These are phyloP conservation scores for Laetiporus sulphureus DNA, from an alignment of 1,284 basidiomycete species.

Conservation along the genomic window DNA sequence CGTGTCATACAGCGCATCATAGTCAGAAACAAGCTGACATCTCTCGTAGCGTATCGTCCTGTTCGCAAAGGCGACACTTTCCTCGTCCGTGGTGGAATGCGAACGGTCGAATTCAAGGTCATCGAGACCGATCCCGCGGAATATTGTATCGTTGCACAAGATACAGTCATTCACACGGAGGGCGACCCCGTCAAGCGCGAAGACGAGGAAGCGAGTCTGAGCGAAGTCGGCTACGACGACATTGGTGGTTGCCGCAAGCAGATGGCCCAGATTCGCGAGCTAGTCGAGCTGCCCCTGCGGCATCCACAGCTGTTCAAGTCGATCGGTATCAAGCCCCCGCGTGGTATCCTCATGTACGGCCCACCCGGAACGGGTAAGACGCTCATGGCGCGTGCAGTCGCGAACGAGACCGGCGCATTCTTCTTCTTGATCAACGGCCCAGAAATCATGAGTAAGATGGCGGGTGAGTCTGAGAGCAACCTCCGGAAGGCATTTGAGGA, in stretches of 20 bases:
- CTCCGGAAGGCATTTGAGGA: slow-evolving; percentile 98
- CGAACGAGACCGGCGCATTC: slow-evolving; percentile 99
- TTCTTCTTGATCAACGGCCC: slow-evolving; percentile 99
- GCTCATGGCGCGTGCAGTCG: slow-evolving; percentile 97
- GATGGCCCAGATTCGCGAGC: slow-evolving; percentile 98
- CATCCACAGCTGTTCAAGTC: slow-evolving; percentile 99
- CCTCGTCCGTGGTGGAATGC: slow-evolving; percentile 96
- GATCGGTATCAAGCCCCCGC: slow-evolving; percentile 99
- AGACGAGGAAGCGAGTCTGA: slow-evolving; percentile 95
- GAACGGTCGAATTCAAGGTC: slow-evolving; percentile 99
- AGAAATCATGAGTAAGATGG: slow-evolving; percentile 99
- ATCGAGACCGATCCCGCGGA: slow-evolving; percentile 93
- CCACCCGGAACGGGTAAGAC: slow-evolving; percentile 98
- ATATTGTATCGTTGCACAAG: slow-evolving; percentile 95
- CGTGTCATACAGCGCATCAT: slow-evolving; percentile 20
- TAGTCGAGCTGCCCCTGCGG: slow-evolving; percentile 95
- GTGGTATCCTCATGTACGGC: slow-evolving; percentile 95
- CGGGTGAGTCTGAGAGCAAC: slow-evolving; percentile 96
- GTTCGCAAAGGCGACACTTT: slow-evolving; percentile 97
- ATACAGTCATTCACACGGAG: slow-evolving; percentile 96
- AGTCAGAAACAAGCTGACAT: slow-evolving; percentile 24
- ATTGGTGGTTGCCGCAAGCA: slow-evolving; percentile 99
- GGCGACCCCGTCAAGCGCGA: slow-evolving; percentile 98
- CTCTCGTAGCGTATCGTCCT: slow-evolving; percentile 70
- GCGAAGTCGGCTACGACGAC: slow-evolving; percentile 98